These are phyloP conservation scores for Haematococcus sp. DNA, from an alignment of 139 green algal genomes.

Conservation along the genomic window DNA sequence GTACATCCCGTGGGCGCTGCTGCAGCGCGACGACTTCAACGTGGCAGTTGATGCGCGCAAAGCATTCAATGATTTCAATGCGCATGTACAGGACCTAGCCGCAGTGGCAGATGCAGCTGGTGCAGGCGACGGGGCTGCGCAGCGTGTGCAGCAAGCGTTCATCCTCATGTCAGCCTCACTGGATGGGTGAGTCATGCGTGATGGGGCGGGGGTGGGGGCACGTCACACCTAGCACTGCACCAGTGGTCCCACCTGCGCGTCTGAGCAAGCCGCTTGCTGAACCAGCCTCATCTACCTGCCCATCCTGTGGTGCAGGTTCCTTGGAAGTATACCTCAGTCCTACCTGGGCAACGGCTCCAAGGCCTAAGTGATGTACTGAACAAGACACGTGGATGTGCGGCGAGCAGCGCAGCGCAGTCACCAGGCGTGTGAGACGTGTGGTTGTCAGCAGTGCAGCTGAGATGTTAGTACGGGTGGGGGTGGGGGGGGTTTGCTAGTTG, in stretches of 20 bases:
- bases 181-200: constrained; percentile 9
- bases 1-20: constrained; percentile 33
- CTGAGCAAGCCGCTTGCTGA: too few species aligned
- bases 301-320: too few species aligned
- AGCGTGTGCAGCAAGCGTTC: constrained; percentile 23
- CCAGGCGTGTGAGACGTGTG: too few species aligned
- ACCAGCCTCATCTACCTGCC: too few species aligned
- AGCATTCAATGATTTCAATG: constrained; percentile 16
- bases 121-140: not conserved
- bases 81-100: constrained; percentile 16
- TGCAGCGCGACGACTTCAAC: constrained; percentile 12
- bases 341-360: constrained; percentile 4
- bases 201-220: too few species aligned
- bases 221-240: not conserved
- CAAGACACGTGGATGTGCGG: not conserved
- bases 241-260: not conserved
- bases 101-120: not conserved
- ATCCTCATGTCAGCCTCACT: constrained; percentile 24
- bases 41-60: constrained; percentile 5
- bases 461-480: too few species aligned
- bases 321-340: not conserved
- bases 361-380: not conserved
- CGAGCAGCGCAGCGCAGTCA: too few species aligned
- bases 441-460: too few species aligned
- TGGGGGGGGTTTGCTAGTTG: too few species aligned